Base-by-base conservation (phyloP, 2,329 filamentous ascomycete species). In the Hypomyces perniciosus region DNA sequence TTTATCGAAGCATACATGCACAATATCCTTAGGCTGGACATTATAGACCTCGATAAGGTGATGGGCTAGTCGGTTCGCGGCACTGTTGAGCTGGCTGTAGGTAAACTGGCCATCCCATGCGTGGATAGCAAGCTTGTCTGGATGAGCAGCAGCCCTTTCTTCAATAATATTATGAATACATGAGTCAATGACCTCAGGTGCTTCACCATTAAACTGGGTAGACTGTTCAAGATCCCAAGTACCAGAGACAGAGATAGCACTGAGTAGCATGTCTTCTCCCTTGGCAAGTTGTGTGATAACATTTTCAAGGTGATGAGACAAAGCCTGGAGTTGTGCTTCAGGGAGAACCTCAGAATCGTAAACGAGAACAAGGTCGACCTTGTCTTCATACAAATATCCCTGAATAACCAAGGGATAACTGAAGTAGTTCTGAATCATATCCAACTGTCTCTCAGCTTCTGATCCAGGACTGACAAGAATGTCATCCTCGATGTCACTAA, bases 401-500 rank as follows among this genome's bases (percentile, higher is more conserved):
- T 50, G 48, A 28, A 50, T 34, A 13, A 50, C 35, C 7, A 50
- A 27, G 8, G 48, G 48, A 12, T 50, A 50, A 10, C 34, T 50
- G 12, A 50, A 50, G 31, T 50, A 50, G 8, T 46, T 46, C 9
- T 50, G 48, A 6, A 42, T 28, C 28, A 29, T 12, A 6, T 41
- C 44, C 20, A 33, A 9, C 2, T 44, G 28, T n/a, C 20, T 20
- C 20, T 20, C 38, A 4, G 8, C 26, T 30, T 13, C 41, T 37
- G 10, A 29, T 31, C 4, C 42, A 46, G 28, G 37, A 39, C 37
- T 46, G 40, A 9, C 10, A 42, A 26, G 26, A 42, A 26, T 27
- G 39, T 42, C 26, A n/a, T 26, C 28, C 12, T n/a, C 40, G 40
- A 6, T 42, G 10, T 42, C 20, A 7, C 34, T 20, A 13, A 26